Base-by-base conservation (phyloP, 2,329 filamentous ascomycete genomes). In the Xylariaceae sp. region DNA sequence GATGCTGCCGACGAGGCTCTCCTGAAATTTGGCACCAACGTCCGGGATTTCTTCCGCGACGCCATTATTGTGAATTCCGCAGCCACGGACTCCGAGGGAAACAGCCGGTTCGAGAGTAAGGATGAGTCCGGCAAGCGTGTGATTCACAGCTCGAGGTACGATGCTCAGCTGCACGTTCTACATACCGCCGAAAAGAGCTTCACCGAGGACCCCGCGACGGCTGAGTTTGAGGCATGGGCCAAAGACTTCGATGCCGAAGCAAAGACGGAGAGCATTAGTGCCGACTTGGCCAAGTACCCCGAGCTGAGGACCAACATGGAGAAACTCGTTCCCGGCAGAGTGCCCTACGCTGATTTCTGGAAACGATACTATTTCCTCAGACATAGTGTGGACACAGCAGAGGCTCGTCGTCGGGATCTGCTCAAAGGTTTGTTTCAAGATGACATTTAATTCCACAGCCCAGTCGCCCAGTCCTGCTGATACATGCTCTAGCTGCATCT, bases 1-100 rank as follows among this genome's bases (percentile, higher is more conserved):
- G 92, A 97, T 65, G 92, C 92, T 4, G 94, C 94, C 7, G 94
- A 99, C 67, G 94, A 97, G 68, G 94, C 94, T 0, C 81, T 99
- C 10, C 74, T 97, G 58, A 89, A 89, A 58, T 96, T 97, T 62
- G 94, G 94, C 18, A 83, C 84, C 51, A 96, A 94, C 61, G 83
- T 99, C 43, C 81, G 89, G 35, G 87, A 92, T 69, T 97, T 95
- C 71, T 75, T 99, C 54, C 83, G 86, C 45, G 92, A 99, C 58
- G 94, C 94, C 44, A 87, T 99, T 49, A 90, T 81, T 46, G 89
- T 99, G 60, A 85, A 89, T 14, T 87, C 91, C 0, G 90, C 89
- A 0, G 73, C 76, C 4, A 76, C 74, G 1, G 73, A 71, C 42
- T 68, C 70, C 41, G 68, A 81, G 58, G 73, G 74, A n/a, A 75